These are phyloP conservation scores for Porogramme epimiltina DNA, from an alignment of 1,284 basidiomycete genomes.

Conservation along the genomic window DNA sequence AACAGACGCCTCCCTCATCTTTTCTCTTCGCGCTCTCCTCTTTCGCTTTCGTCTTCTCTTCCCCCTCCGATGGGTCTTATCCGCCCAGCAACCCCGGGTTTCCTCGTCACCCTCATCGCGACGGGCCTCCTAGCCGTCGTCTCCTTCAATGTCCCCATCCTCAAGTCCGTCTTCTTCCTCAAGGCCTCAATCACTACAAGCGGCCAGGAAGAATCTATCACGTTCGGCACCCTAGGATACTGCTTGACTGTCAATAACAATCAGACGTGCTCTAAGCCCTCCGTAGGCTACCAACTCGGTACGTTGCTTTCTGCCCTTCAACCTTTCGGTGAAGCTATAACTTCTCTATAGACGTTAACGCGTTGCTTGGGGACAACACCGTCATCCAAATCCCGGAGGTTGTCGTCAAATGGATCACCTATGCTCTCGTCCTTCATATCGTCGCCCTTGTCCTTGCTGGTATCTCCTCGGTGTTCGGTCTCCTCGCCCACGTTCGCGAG, in stretches of 20 bases:
- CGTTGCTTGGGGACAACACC: slow-evolving; percentile 68
- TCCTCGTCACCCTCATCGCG: slow-evolving; percentile 75
- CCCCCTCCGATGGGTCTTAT: slow-evolving; percentile 52
- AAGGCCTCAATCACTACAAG: slow-evolving; percentile 63
- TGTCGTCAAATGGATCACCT: slow-evolving; percentile 88
- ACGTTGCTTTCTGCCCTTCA: slow-evolving; percentile 32
- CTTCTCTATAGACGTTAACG: slow-evolving; percentile 67
- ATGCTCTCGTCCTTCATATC: slow-evolving; percentile 85
- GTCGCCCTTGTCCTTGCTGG: slow-evolving; percentile 76
- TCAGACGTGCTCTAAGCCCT: slow-evolving; percentile 75
- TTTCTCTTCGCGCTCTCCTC: slow-evolving; percentile 5
- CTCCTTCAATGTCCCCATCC: slow-evolving; percentile 82
- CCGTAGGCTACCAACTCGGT: slow-evolving; percentile 86
- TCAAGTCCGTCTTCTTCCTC: slow-evolving; percentile 86
- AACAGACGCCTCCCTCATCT: not conserved
- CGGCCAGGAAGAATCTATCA: slow-evolving; percentile 61
- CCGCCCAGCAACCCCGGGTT: slow-evolving; percentile 84
- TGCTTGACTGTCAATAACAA: slow-evolving; percentile 60
- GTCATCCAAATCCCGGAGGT: slow-evolving; percentile 73
- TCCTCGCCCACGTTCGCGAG: slow-evolving; percentile 83
- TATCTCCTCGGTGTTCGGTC: slow-evolving; percentile 74
- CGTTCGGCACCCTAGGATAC: slow-evolving; percentile 86
- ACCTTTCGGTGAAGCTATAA: slow-evolving; percentile 5
- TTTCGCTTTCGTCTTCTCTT: slow-evolving; percentile 1
- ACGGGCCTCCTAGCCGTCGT: slow-evolving; percentile 79